phyloP scores from a whole-genome alignment of 2,329 filamentous ascomycete species.

The Huntiella abstrusa region DNA sequence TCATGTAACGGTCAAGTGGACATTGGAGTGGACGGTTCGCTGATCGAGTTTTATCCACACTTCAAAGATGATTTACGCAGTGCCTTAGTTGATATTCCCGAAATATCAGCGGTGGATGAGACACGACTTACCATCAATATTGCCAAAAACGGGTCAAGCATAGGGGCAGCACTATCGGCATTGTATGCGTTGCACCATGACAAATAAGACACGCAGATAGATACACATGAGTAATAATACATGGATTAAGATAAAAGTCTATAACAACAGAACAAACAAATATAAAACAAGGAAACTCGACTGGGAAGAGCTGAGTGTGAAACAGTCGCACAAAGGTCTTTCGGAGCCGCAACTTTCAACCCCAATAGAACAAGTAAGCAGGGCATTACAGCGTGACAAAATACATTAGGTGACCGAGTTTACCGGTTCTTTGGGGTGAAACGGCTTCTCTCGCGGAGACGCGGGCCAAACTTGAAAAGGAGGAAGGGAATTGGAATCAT shows the following conservation, averaged over 20 bases:
- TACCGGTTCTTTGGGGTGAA: not conserved
- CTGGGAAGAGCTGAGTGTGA: not conserved
- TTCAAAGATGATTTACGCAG: constrained; percentile 48
- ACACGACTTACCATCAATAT: constrained; percentile 49
- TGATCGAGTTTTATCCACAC: constrained; percentile 54
- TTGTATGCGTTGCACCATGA: constrained; percentile 11
- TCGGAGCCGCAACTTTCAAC: no score
- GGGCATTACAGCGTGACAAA: not conserved
- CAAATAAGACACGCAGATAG: not conserved
- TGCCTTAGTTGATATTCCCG: constrained; percentile 41
- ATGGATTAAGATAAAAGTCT: constrained; percentile 8
- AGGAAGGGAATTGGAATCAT: constrained; percentile 34
- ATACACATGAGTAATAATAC: no score
- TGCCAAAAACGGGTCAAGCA: constrained; percentile 54
- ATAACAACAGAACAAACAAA: not conserved
- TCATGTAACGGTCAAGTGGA: constrained; percentile 32
- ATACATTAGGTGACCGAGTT: not conserved
- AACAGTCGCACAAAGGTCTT: not conserved
- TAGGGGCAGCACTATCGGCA: constrained; percentile 54
- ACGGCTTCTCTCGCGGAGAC: constrained; percentile 16
- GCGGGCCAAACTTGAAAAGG: constrained; percentile 29
- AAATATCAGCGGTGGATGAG: constrained; percentile 41
- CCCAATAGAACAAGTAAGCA: no score
- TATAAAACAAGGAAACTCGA: not conserved
- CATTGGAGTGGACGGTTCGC: constrained; percentile 51